These are phyloP conservation scores for Friedmanniomyces simplex DNA, from an alignment of 495 filamentous ascomycete species.

Conservation along the genomic window DNA sequence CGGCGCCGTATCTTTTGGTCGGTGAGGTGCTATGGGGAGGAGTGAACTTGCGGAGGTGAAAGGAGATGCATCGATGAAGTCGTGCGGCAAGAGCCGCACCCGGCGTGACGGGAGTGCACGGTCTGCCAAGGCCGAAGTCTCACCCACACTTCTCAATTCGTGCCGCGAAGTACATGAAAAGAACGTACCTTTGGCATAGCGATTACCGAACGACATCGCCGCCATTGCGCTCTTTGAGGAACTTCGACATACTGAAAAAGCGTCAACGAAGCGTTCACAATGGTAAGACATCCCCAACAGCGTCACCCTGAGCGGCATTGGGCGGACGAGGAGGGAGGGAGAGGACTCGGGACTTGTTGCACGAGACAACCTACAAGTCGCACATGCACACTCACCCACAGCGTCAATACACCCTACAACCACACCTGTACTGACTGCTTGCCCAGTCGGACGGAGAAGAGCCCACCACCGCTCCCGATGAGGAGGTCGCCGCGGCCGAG, in stretches of 20 bases:
- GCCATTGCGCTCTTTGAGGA: constrained; percentile 14
- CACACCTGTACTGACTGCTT: constrained; percentile 3
- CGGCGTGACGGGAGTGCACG: background rate
- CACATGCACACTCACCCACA: background rate
- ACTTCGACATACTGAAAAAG: constrained; percentile 8
- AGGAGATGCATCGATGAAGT: too few species aligned
- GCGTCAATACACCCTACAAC: background rate
- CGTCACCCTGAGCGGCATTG: background rate
- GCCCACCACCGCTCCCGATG: constrained; percentile 38
- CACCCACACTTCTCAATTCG: background rate
- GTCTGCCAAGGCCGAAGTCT: background rate
- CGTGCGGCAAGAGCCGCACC: background rate
- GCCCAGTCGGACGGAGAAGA: constrained; percentile 75
- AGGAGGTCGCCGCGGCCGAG: constrained; percentile 55
- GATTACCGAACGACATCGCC: background rate
- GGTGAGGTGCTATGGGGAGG: too few species aligned
- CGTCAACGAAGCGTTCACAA: constrained; percentile 12
- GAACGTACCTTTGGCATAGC: background rate
- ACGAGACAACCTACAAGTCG: background rate
- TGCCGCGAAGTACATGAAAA: background rate
- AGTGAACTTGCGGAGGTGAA: too few species aligned
- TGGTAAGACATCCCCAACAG: constrained; percentile 2
- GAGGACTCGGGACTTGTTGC: constrained; percentile 3
- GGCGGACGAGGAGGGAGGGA: background rate
- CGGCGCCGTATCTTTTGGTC: too few species aligned